Evolutionary conservation across 371 early-diverging fungal species (phyloP), one percentile per base, ranked within the genome.

Genomic region (Entomophthora muscae): DNA sequence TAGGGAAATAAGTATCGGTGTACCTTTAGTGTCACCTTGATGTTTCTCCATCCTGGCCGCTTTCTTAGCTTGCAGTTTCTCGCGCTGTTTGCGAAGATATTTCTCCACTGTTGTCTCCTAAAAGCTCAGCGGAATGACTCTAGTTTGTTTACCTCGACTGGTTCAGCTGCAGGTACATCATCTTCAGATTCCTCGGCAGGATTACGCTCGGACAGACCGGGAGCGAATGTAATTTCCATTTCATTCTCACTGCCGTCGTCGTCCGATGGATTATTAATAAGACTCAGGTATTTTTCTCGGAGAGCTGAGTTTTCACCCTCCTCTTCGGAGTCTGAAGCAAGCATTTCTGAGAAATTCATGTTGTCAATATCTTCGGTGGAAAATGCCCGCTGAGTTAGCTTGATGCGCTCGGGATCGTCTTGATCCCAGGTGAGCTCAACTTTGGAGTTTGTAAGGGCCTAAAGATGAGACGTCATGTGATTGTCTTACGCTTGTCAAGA

Each of bases 401-500:
- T 78, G 17, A 83, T 75, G 51, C 97, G 83, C 52, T 89, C 88
- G 1, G 86, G 82, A 68, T 94, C 96, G 63, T 97, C 97, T 23
- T 86, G 84, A 63, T 98, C 99, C 99, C 99, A 98, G 0, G 93
- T 93, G 32, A 98, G 74, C 69, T 87, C 85, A 33, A 93, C 93
- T 56, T 88, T 90, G 13, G 94, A 89, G 71, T 91, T 90, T 75
- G 91, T 92, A 32, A 98, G 77, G 21, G 92, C 93, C 77, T 85
- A 65, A 65, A 42, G 21, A 52, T 57, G 26, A 59, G 51, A 27
- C 42, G 13, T 26, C 10, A 24, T 0, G 26, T 17, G 21, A 3
- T 28, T 33, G 30, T 57, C 68, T 57, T 70, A 79, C 82, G 55
- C 82, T 79, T 0, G 95, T 97, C 1, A 79, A 76, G 67, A 93